Evolutionary conservation across 1,284 basidiomycete genomes (phyloP), one percentile per base, ranked within the genome.

Genomic region (Ustilago xerochloae): DNA sequence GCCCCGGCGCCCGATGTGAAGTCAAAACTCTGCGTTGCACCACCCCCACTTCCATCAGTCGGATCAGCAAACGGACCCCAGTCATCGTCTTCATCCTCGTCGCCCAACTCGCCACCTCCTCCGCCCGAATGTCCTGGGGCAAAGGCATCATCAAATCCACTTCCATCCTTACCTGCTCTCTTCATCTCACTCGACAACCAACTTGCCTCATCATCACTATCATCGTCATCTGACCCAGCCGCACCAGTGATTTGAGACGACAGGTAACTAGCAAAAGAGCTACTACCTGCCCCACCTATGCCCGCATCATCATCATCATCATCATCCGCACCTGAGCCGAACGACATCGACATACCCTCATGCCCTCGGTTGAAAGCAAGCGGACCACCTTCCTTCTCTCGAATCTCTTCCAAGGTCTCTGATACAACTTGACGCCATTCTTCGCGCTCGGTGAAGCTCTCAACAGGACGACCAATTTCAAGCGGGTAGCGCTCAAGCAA

Each of bases 401-500:
- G 65, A 16, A 75, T 81, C 60, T 81, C 81, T 33, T 71, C 71
- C 20, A 84, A 54, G n/a, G 75, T 78, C 41, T 83, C 69, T 2
- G 78, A 76, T 28, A 84, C 77, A 26, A 80, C 81, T 8, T 77
- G 50, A 16, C 78, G 72, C 82, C 82, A 84, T 18, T 77, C 82
- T 4, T 80, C 74, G 56, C 77, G 78, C 6, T 66, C 63, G 6
- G 82, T 77, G 20, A 63, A 70, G 3, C 28, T 29, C 6, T 70
- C 52, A 1, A 81, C 63, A 2, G 63, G 55, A 20, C 63, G 47
- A 10, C 68, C 73, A n/a, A 83, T 63, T 41, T 78, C 74, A 20
- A 69, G 43, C 7, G 94, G 93, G 85, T 93, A 95, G 47, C 92
- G 90, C 47, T 94, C 91, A 38, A 96, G 87, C 6, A 93, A 90